Base-by-base conservation (phyloP, 257 asterid genomes). In the Solanum chmielewskii region DNA sequence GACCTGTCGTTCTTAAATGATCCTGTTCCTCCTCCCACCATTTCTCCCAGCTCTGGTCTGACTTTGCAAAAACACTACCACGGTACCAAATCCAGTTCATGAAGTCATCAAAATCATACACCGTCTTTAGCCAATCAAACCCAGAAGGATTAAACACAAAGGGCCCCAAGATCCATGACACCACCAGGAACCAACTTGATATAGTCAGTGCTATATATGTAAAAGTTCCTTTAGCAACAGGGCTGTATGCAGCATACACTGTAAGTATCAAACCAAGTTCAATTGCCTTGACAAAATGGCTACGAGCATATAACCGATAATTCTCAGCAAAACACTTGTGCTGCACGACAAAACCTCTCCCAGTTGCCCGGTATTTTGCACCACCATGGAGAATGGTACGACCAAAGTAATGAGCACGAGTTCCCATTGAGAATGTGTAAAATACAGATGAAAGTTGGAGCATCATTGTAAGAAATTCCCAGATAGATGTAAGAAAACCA, bases 21-120 rank as follows among this genome's bases (percentile, higher is more conserved):
- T 95, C 99, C 88, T 95, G 99, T 92, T 97, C 99, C 92, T 97
- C 99, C 11, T 93, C 88, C 99, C 99, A 97, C 99, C 99, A 97
- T 89, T 93, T 90, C 92, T 97, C 98, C 99, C 99, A 97, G 94
- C 99, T 95, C 91, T 95, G 99, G 86, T 97, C 99, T 47, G 98
- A 21, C 90, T 95, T 97, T 13, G 96, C 92, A 91, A 97, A 97
- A 86, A 97, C 99, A 44, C 98, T 94, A 87, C 99, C 99, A 68
- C 86, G 90, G 91, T 89, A 97, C 99, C 99, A 97, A 88, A 97
- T 93, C 99, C 99, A 97, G 88, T 86, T 92, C 98, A 97, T 93
- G 89, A 96, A 97, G 44, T 96, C 99, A 88, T 95, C 99, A 88
- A 96, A 97, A 90, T 97, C 99, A 42, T 97, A 94, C 27, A 97